These are phyloP conservation scores for Pachysandra terminalis DNA, from an alignment of 164 flowering plant species.

Conservation along the genomic window DNA sequence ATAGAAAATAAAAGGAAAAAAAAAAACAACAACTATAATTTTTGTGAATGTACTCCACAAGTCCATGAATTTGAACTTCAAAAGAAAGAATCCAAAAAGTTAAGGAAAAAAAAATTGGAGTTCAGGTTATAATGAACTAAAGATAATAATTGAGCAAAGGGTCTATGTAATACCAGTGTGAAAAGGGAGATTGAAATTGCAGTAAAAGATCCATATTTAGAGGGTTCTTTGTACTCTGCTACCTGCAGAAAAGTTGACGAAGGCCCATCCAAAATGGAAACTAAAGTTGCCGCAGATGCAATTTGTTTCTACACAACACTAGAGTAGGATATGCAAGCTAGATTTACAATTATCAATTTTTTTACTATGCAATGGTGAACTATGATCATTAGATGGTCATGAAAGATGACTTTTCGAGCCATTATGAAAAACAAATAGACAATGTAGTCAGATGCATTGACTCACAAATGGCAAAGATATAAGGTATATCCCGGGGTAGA, in stretches of 20 bases:
- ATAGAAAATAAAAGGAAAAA: no score
- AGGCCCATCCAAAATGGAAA: constrained; percentile 75
- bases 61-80: not conserved
- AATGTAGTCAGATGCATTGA: not conserved
- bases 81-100: not conserved
- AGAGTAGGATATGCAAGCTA: constrained; percentile 5
- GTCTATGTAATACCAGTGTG: constrained; percentile 55
- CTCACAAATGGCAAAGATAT: no score
- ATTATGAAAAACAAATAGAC: no score
- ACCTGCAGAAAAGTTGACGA: constrained; percentile 74
- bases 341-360: not conserved
- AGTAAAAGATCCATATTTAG: constrained; percentile 73
- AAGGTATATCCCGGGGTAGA: not conserved
- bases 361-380: no score
- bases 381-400: no score
- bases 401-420: no score
- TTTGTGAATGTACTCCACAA: not conserved
- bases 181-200: constrained; percentile 83
- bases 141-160: no score
- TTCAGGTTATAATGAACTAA: not conserved
- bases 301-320: constrained; percentile 51
- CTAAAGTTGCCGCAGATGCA: constrained; percentile 69
- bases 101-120: constrained; percentile 2
- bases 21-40: constrained; percentile 1
- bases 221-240: constrained; percentile 78